Base-by-base conservation (phyloP, 2,329 filamentous ascomycete genomes). In the Chalaropsis thielavioides region DNA sequence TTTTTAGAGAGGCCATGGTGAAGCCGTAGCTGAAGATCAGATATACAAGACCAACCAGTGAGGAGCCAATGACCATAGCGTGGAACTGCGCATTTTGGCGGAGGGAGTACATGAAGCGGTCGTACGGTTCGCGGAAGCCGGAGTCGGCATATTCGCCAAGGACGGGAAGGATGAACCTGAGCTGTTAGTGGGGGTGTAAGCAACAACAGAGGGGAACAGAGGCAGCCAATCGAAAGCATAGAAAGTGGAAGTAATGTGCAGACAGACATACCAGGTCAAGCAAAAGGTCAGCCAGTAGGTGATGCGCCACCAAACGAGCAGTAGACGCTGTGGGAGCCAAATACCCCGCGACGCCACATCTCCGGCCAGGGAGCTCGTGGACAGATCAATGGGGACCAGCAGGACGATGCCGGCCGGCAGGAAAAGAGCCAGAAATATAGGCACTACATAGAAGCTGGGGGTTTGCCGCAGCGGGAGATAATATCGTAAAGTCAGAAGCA, bases 281-380 rank as follows among this genome's bases (percentile, higher is more conserved):
- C 86, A 85, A 76, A 99, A 99, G 0, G 92, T 97, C 64, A 99
- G 80, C 94, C 94, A 99, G 76, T 99, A 99, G 22, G 88, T 87
- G 69, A 99, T 92, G 72, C 92, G 84, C 94, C 94, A 99, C 66
- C 88, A 87, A 27, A 96, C 90, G 71, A 95, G 79, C 61, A 96
- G 79, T 35, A 92, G 82, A 61, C 85, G 79, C 69, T 88, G 80
- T 4, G 89, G 88, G 41, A 99, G 81, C 90, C 92, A 96, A 72
- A 99, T 89, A 41, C 92, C 94, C 70, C 87, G 83, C 17, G 83
- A 81, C 17, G 83, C 81, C 67, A 83, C 84, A 74, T 88, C 87
- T 67, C 88, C 85, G 62, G 85, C 85, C 60, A 84, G 82, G 24
- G 89, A 87, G 72, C 84, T 92, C 6, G 92, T 96, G 0, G 92